phyloP scores from a whole-genome alignment of 345 rosid species.

The Arabidopsis arenosa region DNA sequence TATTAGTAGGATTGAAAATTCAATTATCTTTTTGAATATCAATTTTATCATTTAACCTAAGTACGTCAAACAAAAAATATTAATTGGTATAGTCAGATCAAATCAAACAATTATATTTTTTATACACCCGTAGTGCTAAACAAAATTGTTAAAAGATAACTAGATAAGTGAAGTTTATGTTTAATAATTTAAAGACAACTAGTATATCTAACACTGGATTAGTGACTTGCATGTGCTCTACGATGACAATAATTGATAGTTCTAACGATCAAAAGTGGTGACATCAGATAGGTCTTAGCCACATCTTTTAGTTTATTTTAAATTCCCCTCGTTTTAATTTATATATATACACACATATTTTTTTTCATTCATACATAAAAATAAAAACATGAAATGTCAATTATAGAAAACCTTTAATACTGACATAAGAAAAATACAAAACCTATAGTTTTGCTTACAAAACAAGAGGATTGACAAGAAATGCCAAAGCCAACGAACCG shows the following conservation, averaged over 20 bases:
- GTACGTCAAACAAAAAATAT: too few relatives aligned
- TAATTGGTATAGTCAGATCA: too few relatives aligned
- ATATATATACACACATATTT: too few relatives aligned
- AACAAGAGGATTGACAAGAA: background rate
- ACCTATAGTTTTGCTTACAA: background rate
- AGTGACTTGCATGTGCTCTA: conserved; percentile 39
- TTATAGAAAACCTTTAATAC: background rate
- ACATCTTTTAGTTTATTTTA: background rate
- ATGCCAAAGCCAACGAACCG: conserved; percentile 34
- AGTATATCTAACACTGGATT: conserved; percentile 18
- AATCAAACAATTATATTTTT: background rate
- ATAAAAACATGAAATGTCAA: background rate
- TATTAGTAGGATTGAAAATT: too few relatives aligned
- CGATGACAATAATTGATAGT: background rate
- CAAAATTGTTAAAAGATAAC: background rate
- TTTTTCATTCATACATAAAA: background rate
- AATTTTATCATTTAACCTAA: too few relatives aligned
- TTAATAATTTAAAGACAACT: conserved; percentile 19
- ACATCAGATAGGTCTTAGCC: conserved; percentile 13
- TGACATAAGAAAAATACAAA: conserved; percentile 3
- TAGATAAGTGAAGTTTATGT: conserved; percentile 4
- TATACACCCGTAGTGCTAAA: background rate
- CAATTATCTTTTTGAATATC: too few relatives aligned
- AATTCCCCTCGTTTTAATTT: background rate
- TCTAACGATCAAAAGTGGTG: conserved; percentile 5